A percentile compares a stretch with the other conserved stretches of the same genome.
These are phyloP conservation scores for Candida saitoana DNA, from an alignment of 805 yeast genomes.

Conservation along the genomic window DNA sequence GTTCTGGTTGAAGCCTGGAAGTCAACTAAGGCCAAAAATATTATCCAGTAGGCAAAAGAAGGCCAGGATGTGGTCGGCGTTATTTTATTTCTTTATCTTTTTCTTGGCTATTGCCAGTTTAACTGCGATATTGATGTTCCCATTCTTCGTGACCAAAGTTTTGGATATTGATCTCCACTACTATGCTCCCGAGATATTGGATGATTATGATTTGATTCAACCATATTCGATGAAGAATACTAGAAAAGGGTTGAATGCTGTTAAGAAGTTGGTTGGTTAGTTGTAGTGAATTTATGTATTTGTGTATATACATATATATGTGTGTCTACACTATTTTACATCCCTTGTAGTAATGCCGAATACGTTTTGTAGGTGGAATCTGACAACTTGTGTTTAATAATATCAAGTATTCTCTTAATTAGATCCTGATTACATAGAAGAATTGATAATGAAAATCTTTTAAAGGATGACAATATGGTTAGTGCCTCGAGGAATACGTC, in stretches of 20 bases:
- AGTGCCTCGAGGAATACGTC: constrained; percentile 18
- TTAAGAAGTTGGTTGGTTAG: neutral
- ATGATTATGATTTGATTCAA: constrained; percentile 29
- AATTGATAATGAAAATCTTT: constrained; percentile 33
- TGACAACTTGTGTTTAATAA: constrained; percentile 1
- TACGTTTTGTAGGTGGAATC: constrained; percentile 4
- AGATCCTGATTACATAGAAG: constrained; percentile 25
- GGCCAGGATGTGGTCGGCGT: constrained; percentile 32
- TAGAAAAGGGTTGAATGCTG: constrained; percentile 26
- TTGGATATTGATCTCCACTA: constrained; percentile 37
- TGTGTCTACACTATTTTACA: constrained; percentile 4
- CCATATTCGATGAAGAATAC: constrained; percentile 31
- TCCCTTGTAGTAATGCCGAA: neutral
- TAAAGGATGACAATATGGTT: constrained; percentile 25
- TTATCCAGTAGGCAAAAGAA: constrained; percentile 41
- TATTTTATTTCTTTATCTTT: constrained; percentile 33
- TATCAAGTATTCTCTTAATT: constrained; percentile 10
- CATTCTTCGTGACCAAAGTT: constrained; percentile 31
- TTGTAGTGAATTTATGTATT: too few relatives aligned
- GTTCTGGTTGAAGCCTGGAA: constrained; percentile 62
- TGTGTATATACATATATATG: constrained; percentile 7
- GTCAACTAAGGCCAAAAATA: constrained; percentile 46
- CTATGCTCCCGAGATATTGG: constrained; percentile 36
- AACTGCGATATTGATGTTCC: constrained; percentile 34
- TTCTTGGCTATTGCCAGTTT: constrained; percentile 21